phyloP scores from a whole-genome alignment of 768 basidiomycete species.

The Symmetrospora coprosmae region DNA sequence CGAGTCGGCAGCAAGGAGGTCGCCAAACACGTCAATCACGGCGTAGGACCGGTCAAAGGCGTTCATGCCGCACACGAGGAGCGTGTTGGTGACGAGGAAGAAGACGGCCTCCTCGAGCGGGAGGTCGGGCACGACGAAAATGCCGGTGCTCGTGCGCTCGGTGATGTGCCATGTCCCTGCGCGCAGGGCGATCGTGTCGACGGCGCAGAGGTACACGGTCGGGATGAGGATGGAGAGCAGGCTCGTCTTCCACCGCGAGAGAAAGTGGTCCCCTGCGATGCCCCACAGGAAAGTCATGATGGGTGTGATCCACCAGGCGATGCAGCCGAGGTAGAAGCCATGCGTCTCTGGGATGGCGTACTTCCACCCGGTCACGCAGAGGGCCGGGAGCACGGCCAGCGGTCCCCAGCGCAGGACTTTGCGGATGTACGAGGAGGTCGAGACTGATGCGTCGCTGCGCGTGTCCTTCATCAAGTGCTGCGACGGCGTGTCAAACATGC shows the following conservation, averaged over 20 bases:
- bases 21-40: constrained; percentile 19
- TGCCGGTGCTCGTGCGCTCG: constrained; percentile 12
- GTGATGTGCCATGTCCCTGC: constrained; percentile 19
- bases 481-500: constrained; percentile 11
- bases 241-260: not conserved
- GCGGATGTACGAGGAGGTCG: not conserved
- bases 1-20: not conserved
- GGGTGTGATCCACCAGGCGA: constrained; percentile 16
- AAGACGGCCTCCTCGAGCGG: constrained; percentile 15
- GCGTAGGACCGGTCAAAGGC: constrained; percentile 18
- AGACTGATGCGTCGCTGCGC: too few relatives aligned
- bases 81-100: constrained; percentile 15
- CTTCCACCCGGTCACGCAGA: not conserved
- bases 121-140: constrained; percentile 8
- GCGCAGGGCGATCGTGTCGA: constrained; percentile 10
- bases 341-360: constrained; percentile 9
- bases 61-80: constrained; percentile 10
- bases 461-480: not conserved
- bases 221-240: constrained; percentile 16
- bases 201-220: constrained; percentile 12
- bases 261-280: constrained; percentile 15
- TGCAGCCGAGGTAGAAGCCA: constrained; percentile 19
- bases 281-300: constrained; percentile 11
- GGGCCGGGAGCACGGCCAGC: not conserved
- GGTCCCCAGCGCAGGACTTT: not conserved